Conservation (phyloP, 129 eudicot genomes). For the Escallonia herrerae region DNA sequence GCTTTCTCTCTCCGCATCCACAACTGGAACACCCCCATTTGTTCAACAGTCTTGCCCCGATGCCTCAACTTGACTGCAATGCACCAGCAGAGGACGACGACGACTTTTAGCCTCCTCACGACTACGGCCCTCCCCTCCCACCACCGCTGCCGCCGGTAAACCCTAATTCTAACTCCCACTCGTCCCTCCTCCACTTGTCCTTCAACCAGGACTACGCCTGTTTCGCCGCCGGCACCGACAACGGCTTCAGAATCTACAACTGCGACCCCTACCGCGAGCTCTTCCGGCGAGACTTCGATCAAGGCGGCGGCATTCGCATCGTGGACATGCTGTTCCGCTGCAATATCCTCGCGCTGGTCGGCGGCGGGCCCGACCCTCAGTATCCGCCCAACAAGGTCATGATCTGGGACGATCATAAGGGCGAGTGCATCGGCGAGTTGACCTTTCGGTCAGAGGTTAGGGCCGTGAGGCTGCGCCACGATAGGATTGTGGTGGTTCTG, state of each 20-base stretch:
- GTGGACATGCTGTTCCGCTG: slow-evolving; percentile 92
- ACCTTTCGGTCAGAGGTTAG: slow-evolving; percentile 79
- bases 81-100: slow-evolving; percentile 19
- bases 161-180: slow-evolving; percentile 17
- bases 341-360: slow-evolving; percentile 77
- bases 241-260: slow-evolving; percentile 71
- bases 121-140: background rate
- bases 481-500: slow-evolving; percentile 69
- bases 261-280: slow-evolving; percentile 83
- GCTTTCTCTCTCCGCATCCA: slow-evolving; percentile 10
- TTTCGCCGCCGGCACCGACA: slow-evolving; percentile 67
- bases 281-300: slow-evolving; percentile 71
- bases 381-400: slow-evolving; percentile 77
- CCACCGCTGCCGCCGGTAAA: background rate
- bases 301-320: slow-evolving; percentile 68
- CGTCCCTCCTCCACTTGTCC: slow-evolving; percentile 57
- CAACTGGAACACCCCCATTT: slow-evolving; percentile 33
- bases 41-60: slow-evolving; percentile 41
- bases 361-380: slow-evolving; percentile 83
- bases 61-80: slow-evolving; percentile 13
- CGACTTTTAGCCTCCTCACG: background rate
- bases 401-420: slow-evolving; percentile 93
- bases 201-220: slow-evolving; percentile 84
- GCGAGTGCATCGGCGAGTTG: slow-evolving; percentile 74
- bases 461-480: slow-evolving; percentile 62